Evolutionary conservation across 1,284 basidiomycete species (phyloP), one percentile per base, ranked within the genome.

Genomic region (Inonotus hispidus): DNA sequence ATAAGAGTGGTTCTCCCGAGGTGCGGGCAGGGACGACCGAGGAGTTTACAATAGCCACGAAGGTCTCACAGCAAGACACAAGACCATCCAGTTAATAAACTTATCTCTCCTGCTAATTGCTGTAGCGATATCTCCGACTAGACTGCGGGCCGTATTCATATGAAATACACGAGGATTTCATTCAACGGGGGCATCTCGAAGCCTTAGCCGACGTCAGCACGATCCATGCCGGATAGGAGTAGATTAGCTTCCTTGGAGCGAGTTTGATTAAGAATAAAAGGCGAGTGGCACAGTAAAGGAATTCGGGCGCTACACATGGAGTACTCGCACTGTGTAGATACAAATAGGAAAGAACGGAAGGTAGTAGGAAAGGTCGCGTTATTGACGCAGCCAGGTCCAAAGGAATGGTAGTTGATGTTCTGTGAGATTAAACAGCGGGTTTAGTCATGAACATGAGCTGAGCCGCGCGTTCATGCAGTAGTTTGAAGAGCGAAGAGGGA

Each of bases 351-450:
- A 19, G 46, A n/a, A n/a, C n/a, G n/a, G n/a, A n/a, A n/a, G 23
- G 46, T 13, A 25, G 23, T n/a, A 23, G 46, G 21, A 49, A 49
- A 19, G 41, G 41, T 27, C 50, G 50, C 27, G 7, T 52, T 52
- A 52, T 19, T 7, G 50, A 52, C 50, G 35, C 41, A 60, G 41
- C 59, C 59, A 60, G 59, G 39, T 60, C 59, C 59, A 60, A 29
- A 55, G 47, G 59, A 49, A 55, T 21, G 59, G 59, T 25, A 60
- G 19, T 10, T 32, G 53, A 32, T 54, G 29, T 47, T 53, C 59
- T 60, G 59, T 46, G 59, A 47, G 43, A 55, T 23, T 29, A 39
- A 16, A 58, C 19, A 19, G n/a, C 14, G 8, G 7, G 25, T 54
- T n/a, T 23, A 46, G 37, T n/a, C n/a, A 27, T 32, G 27, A 25